Evolutionary conservation across 2,329 filamentous ascomycete genomes (phyloP).

Genomic region (Coniochaeta pulveracea): DNA sequence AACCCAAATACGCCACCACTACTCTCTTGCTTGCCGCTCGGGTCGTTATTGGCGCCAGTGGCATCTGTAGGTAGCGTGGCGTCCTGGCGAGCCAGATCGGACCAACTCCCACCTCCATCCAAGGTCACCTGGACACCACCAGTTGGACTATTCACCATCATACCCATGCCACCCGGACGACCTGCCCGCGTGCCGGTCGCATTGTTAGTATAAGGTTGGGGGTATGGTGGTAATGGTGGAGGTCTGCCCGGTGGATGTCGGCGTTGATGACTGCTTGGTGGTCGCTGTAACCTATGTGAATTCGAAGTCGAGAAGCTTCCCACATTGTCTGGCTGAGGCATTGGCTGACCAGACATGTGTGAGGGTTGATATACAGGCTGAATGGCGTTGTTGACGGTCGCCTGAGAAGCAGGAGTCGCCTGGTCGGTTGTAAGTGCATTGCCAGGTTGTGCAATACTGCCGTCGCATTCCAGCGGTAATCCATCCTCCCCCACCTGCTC

Average conservation of each 20-base stretch:
- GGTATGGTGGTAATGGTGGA: conserved; percentile 33
- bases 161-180: conserved; percentile 37
- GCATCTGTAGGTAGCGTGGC: conserved; percentile 62
- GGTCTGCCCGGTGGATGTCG: conserved; percentile 16
- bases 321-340: conserved; percentile 6
- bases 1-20: conserved; percentile 77
- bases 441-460: no score
- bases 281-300: no score
- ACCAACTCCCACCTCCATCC: conserved; percentile 84
- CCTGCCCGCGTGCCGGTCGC: conserved; percentile 11
- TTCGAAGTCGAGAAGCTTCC: conserved; percentile 3
- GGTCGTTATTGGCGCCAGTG: conserved; percentile 32
- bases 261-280: conserved; percentile 5
- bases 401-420: conserved; percentile 26
- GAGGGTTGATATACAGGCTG: conserved; percentile 4
- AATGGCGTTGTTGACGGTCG: conserved; percentile 12
- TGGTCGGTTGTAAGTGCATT: conserved; percentile 45
- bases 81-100: conserved; percentile 76
- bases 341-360: no score
- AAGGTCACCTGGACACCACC: conserved; percentile 87
- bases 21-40: conserved; percentile 38
- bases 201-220: conserved; percentile 29
- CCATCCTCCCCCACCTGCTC: conserved; percentile 10
- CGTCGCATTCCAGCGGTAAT: no score
- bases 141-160: conserved; percentile 62